Evolutionary conservation across 192 early-diverging fungal genomes (phyloP), one percentile per base, ranked within the genome.

Genomic region (Coemansia sp.): DNA sequence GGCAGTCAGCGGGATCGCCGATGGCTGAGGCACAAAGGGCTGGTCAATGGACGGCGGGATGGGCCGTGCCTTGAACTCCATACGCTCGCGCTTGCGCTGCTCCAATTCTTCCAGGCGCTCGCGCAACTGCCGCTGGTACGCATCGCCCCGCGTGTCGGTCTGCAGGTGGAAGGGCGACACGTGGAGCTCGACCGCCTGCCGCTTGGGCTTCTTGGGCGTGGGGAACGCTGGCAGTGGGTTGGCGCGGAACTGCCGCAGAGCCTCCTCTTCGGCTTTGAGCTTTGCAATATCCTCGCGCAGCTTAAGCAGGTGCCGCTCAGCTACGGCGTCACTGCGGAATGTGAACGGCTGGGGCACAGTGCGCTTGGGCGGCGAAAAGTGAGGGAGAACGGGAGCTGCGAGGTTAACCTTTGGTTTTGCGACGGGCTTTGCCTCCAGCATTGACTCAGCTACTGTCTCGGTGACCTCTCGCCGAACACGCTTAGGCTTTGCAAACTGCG

Each of bases 291-390:
- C 73, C 55, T 87, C 86, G 63, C 86, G 84, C 72, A 90, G 84
- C 57, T 85, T 82, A n/a, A 70, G 65, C 74, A 80, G 66, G 65
- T 89, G 90, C 42, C 77, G 66, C 65, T 86, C 72, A 34, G 84
- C 86, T 38, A 85, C 87, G 18, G 83, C 84, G 38, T 91, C 90
- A 44, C 90, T 90, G 33, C 88, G 90, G 68, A 93, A 79, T 11
- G 74, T 59, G 59, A 90, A 87, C n/a, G 78, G 82, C 71, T 81
- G 62, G 3, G 77, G 65, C 22, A 81, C 68, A 10, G 84, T 85
- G 15, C 68, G 68, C 61, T 74, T 79, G 33, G 65, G 77, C 61
- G 73, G 81, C 31, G 70, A 74, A 18, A 72, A 57, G 29, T 44
- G 72, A 4, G 42, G 31, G 22, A 16, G 20, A n/a, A 22, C 13